Percentiles rank a stretch among this genome's conserved stretches.
phyloP scores from a whole-genome alignment of 2,329 filamentous ascomycete genomes.

The Colletotrichum salicis region DNA sequence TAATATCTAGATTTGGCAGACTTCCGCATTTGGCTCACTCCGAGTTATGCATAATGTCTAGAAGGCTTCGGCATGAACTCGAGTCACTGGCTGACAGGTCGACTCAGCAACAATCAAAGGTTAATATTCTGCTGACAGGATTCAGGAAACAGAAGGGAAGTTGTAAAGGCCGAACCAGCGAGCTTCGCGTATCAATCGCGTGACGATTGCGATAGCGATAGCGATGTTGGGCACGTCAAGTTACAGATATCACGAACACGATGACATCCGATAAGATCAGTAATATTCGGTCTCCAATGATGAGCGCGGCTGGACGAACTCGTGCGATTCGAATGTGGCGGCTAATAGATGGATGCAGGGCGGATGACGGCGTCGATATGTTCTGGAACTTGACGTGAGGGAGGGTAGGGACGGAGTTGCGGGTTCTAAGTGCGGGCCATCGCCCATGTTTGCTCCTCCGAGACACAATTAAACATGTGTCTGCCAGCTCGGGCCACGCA shows the following conservation, averaged over 20 bases:
- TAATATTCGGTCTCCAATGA: not conserved
- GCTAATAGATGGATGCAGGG: not conserved
- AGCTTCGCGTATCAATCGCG: not conserved
- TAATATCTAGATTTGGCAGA: not conserved
- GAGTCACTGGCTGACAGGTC: not conserved
- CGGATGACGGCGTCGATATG: not conserved
- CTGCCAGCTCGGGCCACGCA: not conserved
- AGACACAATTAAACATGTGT: not conserved
- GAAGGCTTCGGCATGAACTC: not conserved
- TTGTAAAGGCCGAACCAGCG: not conserved
- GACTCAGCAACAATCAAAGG: too few species aligned
- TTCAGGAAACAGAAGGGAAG: not conserved
- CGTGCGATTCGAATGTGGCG: not conserved
- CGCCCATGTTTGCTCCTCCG: not conserved
- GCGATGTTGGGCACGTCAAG: not conserved
- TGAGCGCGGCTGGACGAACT: not conserved
- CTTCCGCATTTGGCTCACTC: not conserved
- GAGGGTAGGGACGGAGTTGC: not conserved
- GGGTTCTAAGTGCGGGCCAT: not conserved
- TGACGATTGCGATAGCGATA: conserved; percentile 6
- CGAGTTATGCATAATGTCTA: not conserved
- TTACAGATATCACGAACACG: not conserved
- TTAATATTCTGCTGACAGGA: not conserved
- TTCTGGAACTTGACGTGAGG: not conserved
- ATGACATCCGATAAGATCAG: not conserved